Base-by-base conservation (phyloP, 371 early-diverging fungal genomes). In the Mortierella sp. region DNA sequence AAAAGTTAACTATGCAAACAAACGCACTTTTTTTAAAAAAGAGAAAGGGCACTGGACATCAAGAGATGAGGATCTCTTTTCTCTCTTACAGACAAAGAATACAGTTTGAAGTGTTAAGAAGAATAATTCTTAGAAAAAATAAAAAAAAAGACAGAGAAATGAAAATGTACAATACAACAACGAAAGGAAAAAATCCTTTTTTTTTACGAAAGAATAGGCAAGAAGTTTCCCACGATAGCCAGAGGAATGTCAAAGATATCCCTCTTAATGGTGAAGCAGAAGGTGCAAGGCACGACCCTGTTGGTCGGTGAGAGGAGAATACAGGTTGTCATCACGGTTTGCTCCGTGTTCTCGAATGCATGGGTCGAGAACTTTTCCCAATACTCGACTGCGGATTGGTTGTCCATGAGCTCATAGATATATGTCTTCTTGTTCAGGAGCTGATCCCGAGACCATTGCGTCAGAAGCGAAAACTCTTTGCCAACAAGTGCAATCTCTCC, bases 181-280 rank as follows among this genome's bases (percentile, higher is more conserved):
- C 21, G 21, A 51, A 48, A 48, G 37, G 15, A 8, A 12, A 19
- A n/a, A 23, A 42, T 23, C 12, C 51, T 9, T 19, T 5, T 27
- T 15, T 42, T 39, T 66, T 46, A 75, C 0, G 75, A 62, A 28
- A 75, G 56, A 50, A 75, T 75, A 1, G 75, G 76, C 60, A 75
- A 57, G 52, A 75, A 75, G 67, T 93, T 92, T 53, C 94, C 94
- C n/a, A 94, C 84, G 63, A 94, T 89, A 24, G 90, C 93, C 63
- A 94, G 82, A 7, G 96, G 96, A 30, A 95, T 84, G 78, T 95
- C 95, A 83, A 96, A 95, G 34, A 95, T 92, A 79, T 95, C 95
- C 34, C 94, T 79, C 72, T 94, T 94, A 81, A 96, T 93, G 21
- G 95, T 95, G 78, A 95, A 95, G 60, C 95, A 94, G 63, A 94